Base-by-base conservation (phyloP, 768 basidiomycete genomes). In the Dacryopinax primogenitus region DNA sequence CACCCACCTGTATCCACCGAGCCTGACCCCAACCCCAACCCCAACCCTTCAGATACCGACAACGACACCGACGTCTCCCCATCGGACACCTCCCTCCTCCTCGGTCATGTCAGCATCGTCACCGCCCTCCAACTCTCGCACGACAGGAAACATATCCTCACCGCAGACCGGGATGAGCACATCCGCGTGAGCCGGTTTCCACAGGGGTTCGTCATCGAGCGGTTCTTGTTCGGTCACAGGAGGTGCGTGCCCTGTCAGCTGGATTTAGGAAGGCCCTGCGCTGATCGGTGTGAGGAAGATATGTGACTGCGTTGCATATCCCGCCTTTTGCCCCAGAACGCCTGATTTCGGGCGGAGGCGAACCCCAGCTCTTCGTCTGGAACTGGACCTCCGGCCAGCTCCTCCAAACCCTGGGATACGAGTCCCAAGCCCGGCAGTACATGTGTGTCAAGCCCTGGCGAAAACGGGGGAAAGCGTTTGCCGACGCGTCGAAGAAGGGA, bases 121-220 rank as follows among this genome's bases (percentile, higher is more conserved):
- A 95, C 87, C 12, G 75, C 81, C 0, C 86, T 88, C 73, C 70
- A 86, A 45, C 81, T 95, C 64, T 82, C 85, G 0, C 72, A 74
- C 0, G 86, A 90, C 71, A 84, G 86, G 69, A 80, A 79, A 63
- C 86, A 81, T 71, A 86, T 99, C 70, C 81, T 97, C 68, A 92
- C 92, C 0, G 87, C 91, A 0, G 96, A 98, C 72, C 78, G 96
- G 47, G 96, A 99, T 71, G 96, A 98, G 73, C 96, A 98, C 72
- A 87, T 99, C 62, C 81, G 96, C 64, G 82, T 95, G 16, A 93
- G 90, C 71, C 84, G 89, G 83, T 98, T 82, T 71, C 96, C 96
- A 0, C 79, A 87, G 64, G 90, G 92, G 18, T 88, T 86, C 69
- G 82, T 82, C 45, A 88, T 97, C 67, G 92, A 97, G 73, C 84